Conservation (phyloP, 2,329 filamentous ascomycete genomes). For the Macroventuria anomochaeta region DNA sequence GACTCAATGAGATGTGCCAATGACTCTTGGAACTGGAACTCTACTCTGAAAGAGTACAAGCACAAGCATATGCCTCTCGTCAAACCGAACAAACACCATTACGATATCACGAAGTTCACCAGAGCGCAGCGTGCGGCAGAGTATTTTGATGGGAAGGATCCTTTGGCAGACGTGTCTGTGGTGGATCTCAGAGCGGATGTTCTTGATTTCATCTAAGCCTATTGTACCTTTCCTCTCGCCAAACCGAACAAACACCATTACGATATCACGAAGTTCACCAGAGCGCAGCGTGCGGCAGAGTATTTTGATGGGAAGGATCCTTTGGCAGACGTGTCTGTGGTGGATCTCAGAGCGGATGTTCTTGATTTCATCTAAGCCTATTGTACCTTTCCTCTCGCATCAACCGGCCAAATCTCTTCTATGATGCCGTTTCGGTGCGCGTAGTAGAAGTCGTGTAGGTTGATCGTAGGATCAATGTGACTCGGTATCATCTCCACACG, state of each 20-base stretch:
- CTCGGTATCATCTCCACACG: conserved; percentile 61
- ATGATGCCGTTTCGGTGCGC: conserved; percentile 57
- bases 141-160: conserved; percentile 22
- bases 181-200: conserved; percentile 15
- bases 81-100: conserved; percentile 6
- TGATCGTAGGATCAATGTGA: conserved; percentile 63
- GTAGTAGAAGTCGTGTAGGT: conserved; percentile 60
- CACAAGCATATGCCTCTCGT: no score
- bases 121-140: conserved; percentile 18
- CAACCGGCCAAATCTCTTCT: conserved; percentile 61
- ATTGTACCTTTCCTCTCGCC: conserved; percentile 54
- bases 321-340: conserved; percentile 13
- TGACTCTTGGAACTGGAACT: no score
- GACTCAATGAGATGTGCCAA: no score
- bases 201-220: conserved; percentile 11
- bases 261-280: conserved; percentile 31
- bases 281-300: conserved; percentile 16
- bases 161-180: conserved; percentile 15
- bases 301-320: conserved; percentile 24
- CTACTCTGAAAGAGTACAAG: no score
- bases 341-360: conserved; percentile 14
- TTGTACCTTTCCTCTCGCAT: conserved; percentile 60
- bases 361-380: conserved; percentile 31
- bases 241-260: conserved; percentile 12
- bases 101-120: conserved; percentile 31